Evolutionary conservation across 768 basidiomycete genomes (phyloP).

Genomic region (Phylloporus sp.): DNA sequence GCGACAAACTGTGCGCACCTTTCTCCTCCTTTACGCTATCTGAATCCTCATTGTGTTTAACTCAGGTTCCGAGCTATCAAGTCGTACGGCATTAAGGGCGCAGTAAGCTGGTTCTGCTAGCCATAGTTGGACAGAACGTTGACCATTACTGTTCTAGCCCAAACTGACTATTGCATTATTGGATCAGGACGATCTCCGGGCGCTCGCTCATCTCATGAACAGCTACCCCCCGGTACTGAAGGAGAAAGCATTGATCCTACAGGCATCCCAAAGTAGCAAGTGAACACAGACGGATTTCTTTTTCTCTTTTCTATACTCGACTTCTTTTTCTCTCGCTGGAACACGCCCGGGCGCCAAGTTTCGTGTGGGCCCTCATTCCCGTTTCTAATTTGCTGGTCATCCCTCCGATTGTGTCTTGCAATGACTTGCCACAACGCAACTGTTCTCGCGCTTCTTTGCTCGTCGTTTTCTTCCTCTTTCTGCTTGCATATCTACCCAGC

Average conservation of each 20-base stretch:
- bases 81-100: slow-evolving; percentile 75
- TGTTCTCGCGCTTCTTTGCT: slow-evolving; percentile 1
- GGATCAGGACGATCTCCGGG: slow-evolving; percentile 79
- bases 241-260: slow-evolving; percentile 54
- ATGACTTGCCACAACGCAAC: not conserved
- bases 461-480: not conserved
- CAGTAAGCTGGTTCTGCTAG: slow-evolving; percentile 43
- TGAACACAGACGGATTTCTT: slow-evolving; percentile 8
- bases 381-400: not conserved
- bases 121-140: not conserved
- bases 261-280: slow-evolving; percentile 24
- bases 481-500: slow-evolving; percentile 9
- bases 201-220: slow-evolving; percentile 83
- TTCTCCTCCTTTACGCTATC: slow-evolving; percentile 7
- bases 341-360: not conserved
- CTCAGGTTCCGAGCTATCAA: slow-evolving; percentile 57
- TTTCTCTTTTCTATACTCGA: not conserved
- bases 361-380: not conserved
- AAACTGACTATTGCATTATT: slow-evolving; percentile 81
- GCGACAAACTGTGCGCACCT: slow-evolving; percentile 63
- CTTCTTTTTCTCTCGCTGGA: not conserved
- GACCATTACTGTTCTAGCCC: slow-evolving; percentile 41
- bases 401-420: not conserved
- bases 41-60: slow-evolving; percentile 18
- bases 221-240: slow-evolving; percentile 79